Evolutionary conservation across 768 basidiomycete species (phyloP), one percentile per base, ranked within the genome.

Genomic region (Mycena polygramma): DNA sequence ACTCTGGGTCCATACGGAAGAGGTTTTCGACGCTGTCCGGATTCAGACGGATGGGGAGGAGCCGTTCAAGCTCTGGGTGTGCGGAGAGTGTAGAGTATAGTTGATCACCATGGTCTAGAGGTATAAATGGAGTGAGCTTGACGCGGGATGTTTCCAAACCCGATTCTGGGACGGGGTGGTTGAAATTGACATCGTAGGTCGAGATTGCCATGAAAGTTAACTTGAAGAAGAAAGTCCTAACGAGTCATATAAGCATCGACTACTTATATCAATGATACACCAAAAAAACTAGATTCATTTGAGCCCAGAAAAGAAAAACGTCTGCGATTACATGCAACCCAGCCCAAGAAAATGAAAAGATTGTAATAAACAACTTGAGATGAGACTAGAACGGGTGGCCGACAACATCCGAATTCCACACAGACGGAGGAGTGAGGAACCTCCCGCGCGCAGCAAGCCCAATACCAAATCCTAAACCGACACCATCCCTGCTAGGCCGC

Each of bases 131-230:
- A 0, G 74, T 75, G 49, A 86, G 78, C 63, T 79, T 79, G 55
- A 86, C 76, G 15, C 81, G 82, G 2, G 77, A 76, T 14, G 77
- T 81, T 57, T 83, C 79, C 26, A 86, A 79, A 8, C 69, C 67
- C 8, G 73, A 57, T 63, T 57, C 35, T 24, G 78, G 77, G 14
- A 86, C 55, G 10, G 82, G 81, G 63, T 79, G 77, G 30, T 71
- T 53, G 73, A 82, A 84, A 74, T 86, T 84, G 71, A 83, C 71
- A 71, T 85, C 83, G 64, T 80, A 82, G 30, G 80, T 30, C 17
- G 61, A 30, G 30, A 30, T 30, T 30, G 30, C 30, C 30, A 30
- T 30, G 30, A 6, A 30, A 30, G 30, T 30, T 30, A 2, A 6
- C 30, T 30, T 30, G 2, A 6, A 30, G 3, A 30, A 6, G 30